Evolutionary conservation across 495 filamentous ascomycete species (phyloP), one percentile per base, ranked within the genome.

Genomic region (Niebla homalea): DNA sequence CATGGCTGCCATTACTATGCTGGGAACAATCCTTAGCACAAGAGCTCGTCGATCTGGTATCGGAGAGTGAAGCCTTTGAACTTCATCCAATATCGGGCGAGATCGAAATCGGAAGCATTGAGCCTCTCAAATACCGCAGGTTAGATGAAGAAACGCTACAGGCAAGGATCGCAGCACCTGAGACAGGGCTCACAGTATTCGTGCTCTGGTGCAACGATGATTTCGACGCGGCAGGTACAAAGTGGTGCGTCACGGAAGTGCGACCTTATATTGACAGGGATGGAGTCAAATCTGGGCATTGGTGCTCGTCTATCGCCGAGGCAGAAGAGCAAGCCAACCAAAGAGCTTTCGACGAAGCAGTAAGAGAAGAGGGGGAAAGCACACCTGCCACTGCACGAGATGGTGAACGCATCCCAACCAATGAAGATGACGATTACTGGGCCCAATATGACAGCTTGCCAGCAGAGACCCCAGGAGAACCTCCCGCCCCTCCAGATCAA

Each of bases 81-180:
- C 86, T 87, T 20, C 92, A 98, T 62, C 92, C 92, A 7, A 84
- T 84, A 6, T 94, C 87, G 1, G 92, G 93, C 21, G 89, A 96
- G 62, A 78, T 98, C 26, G 92, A 98, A 60, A 61, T 83, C 7
- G 71, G 73, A 14, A 82, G 86, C 44, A 75, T 82, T 16, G 70
- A 80, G 16, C 67, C 76, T 16, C 72, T 76, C 25, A 66, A 67
- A 7, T 94, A 89, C 66, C 77, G 77, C 51, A 74, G 87, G 21
- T 53, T 92, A 38, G 92, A 98, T 60, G 74, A 80, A 38, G 92
- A 97, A 60, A 98, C 92, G 0, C 70, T 96, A 19, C 87, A 89
- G 36, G 74, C 83, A 1, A 70, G 79, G 45, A 67, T 88, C 1
- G 58, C 70, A 1, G 52, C 84, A 10, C 57, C 63, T 5, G 76